These are phyloP conservation scores for Zasmidium citrigriseum DNA, from an alignment of 2,329 filamentous ascomycete genomes.

Conservation along the genomic window DNA sequence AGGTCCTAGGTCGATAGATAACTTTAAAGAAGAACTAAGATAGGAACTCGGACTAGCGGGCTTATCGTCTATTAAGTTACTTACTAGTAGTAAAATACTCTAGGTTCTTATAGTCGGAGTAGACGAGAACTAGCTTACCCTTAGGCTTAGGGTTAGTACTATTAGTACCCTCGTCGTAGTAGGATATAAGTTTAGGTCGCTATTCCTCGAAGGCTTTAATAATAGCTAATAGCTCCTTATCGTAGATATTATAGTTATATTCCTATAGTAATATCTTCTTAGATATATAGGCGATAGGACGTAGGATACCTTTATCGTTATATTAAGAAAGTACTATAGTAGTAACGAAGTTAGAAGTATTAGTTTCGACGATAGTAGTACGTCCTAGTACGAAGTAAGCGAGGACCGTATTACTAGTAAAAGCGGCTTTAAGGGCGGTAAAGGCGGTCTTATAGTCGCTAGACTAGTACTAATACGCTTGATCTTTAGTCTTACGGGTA, in stretches of 20 bases:
- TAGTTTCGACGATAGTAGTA: too few relatives aligned
- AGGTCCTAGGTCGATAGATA: too few relatives aligned
- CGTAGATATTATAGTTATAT: too few relatives aligned
- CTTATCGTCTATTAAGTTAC: conserved; percentile 30
- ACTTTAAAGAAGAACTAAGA: too few relatives aligned
- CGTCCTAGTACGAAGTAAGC: too few relatives aligned
- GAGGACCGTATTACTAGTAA: too few relatives aligned
- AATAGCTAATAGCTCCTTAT: conserved; percentile 40
- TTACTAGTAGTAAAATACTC: conserved; percentile 33
- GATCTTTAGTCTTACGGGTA: too few relatives aligned
- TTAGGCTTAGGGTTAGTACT: conserved; percentile 13
- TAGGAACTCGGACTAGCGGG: conserved; percentile 26
- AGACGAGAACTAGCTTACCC: not conserved
- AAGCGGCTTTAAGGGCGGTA: too few relatives aligned
- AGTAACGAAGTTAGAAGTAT: too few relatives aligned
- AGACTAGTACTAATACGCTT: too few relatives aligned
- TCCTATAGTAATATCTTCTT: too few relatives aligned
- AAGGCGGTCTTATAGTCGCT: too few relatives aligned
- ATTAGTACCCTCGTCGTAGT: conserved; percentile 11
- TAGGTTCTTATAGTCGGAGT: conserved; percentile 32
- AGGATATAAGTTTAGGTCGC: not conserved
- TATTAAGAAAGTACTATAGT: not conserved
- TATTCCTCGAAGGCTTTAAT: conserved; percentile 31
- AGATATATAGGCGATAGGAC: conserved; percentile 28
- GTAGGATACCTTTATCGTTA: not conserved